Evolutionary conservation across 805 yeast species (phyloP).

Genomic region (Candida ponderosae): DNA sequence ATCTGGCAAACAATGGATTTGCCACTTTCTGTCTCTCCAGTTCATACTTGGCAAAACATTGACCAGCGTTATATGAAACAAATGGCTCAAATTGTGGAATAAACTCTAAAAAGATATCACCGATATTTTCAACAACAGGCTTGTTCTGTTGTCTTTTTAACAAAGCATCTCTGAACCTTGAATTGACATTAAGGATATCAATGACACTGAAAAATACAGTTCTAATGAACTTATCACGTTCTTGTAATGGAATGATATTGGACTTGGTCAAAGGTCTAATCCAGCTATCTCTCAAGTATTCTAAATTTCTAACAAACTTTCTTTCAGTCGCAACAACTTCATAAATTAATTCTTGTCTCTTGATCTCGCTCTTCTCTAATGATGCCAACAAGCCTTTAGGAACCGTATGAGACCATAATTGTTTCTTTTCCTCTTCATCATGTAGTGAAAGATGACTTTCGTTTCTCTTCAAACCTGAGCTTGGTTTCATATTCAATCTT

Average conservation of each 20-base stretch:
- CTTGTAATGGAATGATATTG: constrained; percentile 78
- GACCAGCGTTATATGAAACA: constrained; percentile 87
- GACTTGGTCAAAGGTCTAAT: constrained; percentile 85
- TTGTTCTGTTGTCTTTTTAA: constrained; percentile 79
- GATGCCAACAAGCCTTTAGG: constrained; percentile 70
- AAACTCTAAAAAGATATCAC: constrained; percentile 78
- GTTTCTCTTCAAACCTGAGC: constrained; percentile 75
- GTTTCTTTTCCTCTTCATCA: constrained; percentile 73
- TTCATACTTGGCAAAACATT: constrained; percentile 91
- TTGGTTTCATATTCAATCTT: constrained; percentile 77
- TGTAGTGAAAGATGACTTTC: constrained; percentile 61
- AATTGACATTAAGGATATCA: constrained; percentile 79
- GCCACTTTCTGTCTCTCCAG: constrained; percentile 89
- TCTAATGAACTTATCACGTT: constrained; percentile 84
- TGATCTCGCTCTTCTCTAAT: constrained; percentile 76
- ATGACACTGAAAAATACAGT: constrained; percentile 87
- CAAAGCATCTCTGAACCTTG: constrained; percentile 81
- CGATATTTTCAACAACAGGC: constrained; percentile 78
- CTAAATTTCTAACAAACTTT: constrained; percentile 91
- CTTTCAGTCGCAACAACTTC: constrained; percentile 92
- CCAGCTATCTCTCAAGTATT: constrained; percentile 88
- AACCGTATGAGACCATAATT: constrained; percentile 91
- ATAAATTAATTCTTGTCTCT: constrained; percentile 91
- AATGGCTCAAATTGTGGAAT: constrained; percentile 89
- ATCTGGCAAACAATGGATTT: constrained; percentile 86